phyloP scores from a whole-genome alignment of 345 rosid genomes.

The Dimocarpus longan region DNA sequence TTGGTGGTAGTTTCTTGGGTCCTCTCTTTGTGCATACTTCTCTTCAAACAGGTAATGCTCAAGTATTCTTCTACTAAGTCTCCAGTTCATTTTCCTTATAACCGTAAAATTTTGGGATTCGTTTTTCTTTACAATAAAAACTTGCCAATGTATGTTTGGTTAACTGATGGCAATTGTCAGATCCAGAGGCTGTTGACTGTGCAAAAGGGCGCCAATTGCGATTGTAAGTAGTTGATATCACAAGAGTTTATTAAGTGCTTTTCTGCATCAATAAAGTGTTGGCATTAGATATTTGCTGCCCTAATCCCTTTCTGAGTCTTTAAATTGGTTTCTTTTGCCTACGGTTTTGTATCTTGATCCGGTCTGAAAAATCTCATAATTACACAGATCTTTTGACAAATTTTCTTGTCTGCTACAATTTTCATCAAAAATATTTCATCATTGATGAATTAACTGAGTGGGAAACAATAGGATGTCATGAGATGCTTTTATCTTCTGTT shows the following conservation, averaged over 20 bases:
- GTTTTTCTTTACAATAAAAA: constrained; percentile 14
- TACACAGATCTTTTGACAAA: neutral
- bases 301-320: neutral
- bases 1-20: constrained; percentile 98
- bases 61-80: constrained; percentile 1
- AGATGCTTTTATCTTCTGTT: neutral
- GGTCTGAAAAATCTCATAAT: constrained; percentile 5
- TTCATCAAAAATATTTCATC: neutral
- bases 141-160: constrained; percentile 1
- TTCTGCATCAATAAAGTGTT: constrained; percentile 5
- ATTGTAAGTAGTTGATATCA: constrained; percentile 58
- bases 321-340: neutral
- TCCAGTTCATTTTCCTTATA: constrained; percentile 6
- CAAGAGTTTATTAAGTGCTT: neutral
- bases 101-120: constrained; percentile 13
- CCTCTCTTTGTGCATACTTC: constrained; percentile 95
- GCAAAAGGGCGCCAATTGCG: constrained; percentile 86
- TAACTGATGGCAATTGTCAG: constrained; percentile 47
- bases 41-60: constrained; percentile 78
- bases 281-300: neutral
- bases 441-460: neutral
- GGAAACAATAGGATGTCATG: neutral
- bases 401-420: neutral
- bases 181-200: constrained; percentile 70
- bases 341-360: neutral